Base-by-base conservation (phyloP, 306 rosid genomes). In the Vigna radiata region DNA sequence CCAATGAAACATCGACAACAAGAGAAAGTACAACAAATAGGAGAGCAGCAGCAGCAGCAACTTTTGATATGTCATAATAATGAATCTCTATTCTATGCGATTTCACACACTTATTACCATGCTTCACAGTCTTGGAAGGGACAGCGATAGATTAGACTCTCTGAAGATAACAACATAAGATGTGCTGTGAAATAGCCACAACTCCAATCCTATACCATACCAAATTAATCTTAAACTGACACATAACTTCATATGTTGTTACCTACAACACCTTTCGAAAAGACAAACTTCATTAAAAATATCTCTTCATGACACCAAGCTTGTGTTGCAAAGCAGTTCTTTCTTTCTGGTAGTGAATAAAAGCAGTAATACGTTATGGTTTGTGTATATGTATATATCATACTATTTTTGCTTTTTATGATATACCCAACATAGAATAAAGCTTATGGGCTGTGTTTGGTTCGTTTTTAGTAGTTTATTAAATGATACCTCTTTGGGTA, bases 1-100 rank as follows among this genome's bases (percentile, higher is more conserved):
- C 13, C 89, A 84, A 86, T 88, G 13, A 79, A 70, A 77, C 49
- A 29, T 46, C 11, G 73, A 72, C 84, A 86, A 36, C 73, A 75
- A 12, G 25, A 18, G 19, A 54, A 66, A 76, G 80, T 27, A 72
- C 29, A 41, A 41, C 43, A 68, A 80, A 71, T 63, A 53, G 67
- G 64, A 76, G 21, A 41, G 13, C 5, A 75, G 83, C 54, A 70
- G 21, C 54, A 70, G 21, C 79, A 76, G 33, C 68, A 66, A 27
- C 73, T 68, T 41, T 60, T 33, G 7, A 61, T 29, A 75, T 60
- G 63, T 12, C 0, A 72, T 44, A 44, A 72, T 18, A 43, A 55
- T 23, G 85, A 84, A 73, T 80, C 86, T 80, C 4, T 43, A 9
- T 11, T 41, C 12, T 41, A 64, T 47, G n/a, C 54, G 8, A 76